Percentiles rank a stretch among this genome's conserved stretches.
Evolutionary conservation across 257 asterid species (phyloP).

Genomic region (Parsonsia alboflavescens): DNA sequence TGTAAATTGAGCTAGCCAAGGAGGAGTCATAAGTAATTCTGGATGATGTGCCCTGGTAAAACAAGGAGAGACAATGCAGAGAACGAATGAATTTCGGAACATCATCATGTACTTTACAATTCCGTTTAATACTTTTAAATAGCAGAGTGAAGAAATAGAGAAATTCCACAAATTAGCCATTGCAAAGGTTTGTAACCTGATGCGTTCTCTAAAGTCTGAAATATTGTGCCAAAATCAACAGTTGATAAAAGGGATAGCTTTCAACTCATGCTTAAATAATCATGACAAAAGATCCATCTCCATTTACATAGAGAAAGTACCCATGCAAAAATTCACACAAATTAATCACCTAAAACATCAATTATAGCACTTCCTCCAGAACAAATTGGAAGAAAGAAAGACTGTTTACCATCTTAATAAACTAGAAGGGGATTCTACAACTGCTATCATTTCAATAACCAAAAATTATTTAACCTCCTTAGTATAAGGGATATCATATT

Average conservation of each 20-base stretch:
- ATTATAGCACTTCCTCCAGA: background rate
- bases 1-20: slow-evolving; percentile 66
- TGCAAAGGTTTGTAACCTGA: background rate
- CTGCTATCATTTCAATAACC: background rate
- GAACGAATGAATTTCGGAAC: background rate
- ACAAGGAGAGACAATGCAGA: slow-evolving; percentile 6
- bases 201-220: background rate
- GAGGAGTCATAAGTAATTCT: slow-evolving; percentile 59
- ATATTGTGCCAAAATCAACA: too few species aligned
- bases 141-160: background rate
- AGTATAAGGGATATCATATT: background rate
- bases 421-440: background rate
- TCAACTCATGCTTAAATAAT: background rate
- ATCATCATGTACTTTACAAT: background rate
- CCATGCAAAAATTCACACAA: background rate
- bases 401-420: background rate
- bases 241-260: too few species aligned
- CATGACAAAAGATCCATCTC: background rate
- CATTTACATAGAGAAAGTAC: background rate
- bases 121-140: background rate
- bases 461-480: background rate
- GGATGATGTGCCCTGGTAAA: slow-evolving; percentile 82
- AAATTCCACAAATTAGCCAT: background rate
- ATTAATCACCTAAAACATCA: background rate
- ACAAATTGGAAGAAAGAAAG: background rate